These are phyloP conservation scores for Stagonosporopsis vannaccii DNA, from an alignment of 2,329 filamentous ascomycete species.

Conservation along the genomic window DNA sequence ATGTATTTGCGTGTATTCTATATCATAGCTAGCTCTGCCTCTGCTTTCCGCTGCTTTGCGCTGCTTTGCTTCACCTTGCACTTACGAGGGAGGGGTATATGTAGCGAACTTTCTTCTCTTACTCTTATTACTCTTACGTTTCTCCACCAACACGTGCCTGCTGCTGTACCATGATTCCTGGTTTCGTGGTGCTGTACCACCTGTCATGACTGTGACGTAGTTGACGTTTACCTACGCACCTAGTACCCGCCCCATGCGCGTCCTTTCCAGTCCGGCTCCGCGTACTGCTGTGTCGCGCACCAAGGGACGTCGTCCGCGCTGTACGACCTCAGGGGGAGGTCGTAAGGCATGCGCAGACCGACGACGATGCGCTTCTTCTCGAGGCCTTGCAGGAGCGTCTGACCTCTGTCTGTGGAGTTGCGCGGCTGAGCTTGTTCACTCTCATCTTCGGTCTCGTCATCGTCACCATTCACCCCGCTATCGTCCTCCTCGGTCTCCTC, in stretches of 20 bases:
- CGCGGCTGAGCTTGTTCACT: neutral
- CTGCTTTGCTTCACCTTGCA: neutral
- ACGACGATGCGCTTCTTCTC: conserved; percentile 54
- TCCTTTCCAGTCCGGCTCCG: conserved; percentile 68
- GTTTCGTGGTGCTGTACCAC: neutral
- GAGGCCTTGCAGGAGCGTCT: neutral
- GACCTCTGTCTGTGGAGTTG: neutral
- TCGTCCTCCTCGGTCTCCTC: conserved; percentile 10
- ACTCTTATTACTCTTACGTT: neutral
- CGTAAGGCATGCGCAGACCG: conserved; percentile 83
- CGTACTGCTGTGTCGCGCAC: conserved; percentile 70
- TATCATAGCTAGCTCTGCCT: conserved; percentile 15
- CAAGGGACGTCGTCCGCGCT: conserved; percentile 71
- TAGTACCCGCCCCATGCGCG: conserved; percentile 47
- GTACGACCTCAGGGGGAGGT: conserved; percentile 75
- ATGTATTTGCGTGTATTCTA: conserved; percentile 14
- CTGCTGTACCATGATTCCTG: neutral
- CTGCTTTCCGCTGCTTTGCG: neutral
- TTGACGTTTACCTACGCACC: neutral
- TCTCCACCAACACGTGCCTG: neutral
- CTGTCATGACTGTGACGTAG: neutral
- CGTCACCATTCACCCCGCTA: neutral
- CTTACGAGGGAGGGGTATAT: neutral
- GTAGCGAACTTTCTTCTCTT: conserved; percentile 5
- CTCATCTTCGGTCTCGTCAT: conserved; percentile 15